Conservation (phyloP, 148 eudicot species). For the Chenopodium suecicum region DNA sequence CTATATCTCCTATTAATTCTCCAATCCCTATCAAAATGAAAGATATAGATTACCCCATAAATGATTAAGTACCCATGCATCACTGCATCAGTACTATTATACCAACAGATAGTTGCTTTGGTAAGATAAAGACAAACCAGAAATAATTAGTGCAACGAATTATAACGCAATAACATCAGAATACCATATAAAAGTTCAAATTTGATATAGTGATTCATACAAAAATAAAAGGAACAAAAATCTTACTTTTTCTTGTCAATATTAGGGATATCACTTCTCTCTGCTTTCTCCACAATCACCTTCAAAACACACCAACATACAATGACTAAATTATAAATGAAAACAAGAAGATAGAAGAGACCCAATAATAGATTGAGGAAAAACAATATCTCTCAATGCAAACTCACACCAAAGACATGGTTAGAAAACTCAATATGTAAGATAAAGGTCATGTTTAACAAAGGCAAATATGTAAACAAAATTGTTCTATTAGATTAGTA, state of each 20-base stretch:
- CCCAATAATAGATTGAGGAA: background rate
- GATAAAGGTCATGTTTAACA: background rate
- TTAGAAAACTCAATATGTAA: background rate
- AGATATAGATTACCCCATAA: too few relatives aligned
- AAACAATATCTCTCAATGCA: background rate
- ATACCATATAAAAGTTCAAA: background rate
- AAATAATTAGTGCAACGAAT: background rate
- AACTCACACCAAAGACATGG: background rate
- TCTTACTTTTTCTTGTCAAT: slow-evolving; percentile 85
- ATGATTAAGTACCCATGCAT: background rate
- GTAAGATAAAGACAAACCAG: background rate
- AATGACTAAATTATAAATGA: background rate
- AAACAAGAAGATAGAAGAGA: background rate
- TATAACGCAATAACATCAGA: background rate
- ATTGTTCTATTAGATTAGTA: background rate
- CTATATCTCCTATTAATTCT: too few relatives aligned
- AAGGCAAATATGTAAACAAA: background rate
- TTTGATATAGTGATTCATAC: background rate
- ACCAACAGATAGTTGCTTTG: background rate
- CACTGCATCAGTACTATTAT: background rate
- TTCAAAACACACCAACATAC: slow-evolving; percentile 25
- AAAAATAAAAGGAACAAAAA: background rate
- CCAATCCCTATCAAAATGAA: background rate
- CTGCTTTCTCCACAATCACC: slow-evolving; percentile 91
- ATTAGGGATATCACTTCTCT: slow-evolving; percentile 76